Evolutionary conservation across 371 early-diverging fungal genomes (phyloP).

Genomic region (Mucor mucedo): DNA sequence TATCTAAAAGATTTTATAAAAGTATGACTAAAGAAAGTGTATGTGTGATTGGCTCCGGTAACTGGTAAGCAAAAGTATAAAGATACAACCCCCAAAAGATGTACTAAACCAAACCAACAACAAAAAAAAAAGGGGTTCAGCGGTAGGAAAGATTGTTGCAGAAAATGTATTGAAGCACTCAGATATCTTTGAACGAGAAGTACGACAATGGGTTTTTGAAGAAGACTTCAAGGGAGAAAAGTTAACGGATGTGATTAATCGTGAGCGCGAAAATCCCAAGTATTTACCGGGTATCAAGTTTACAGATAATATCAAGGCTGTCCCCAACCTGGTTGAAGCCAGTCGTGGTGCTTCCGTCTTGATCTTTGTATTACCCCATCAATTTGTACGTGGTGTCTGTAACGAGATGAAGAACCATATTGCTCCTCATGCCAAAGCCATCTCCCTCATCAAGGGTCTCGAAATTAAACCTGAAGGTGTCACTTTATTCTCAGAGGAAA

Average conservation of each 20-base stretch:
- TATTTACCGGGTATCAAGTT: constrained; percentile 94
- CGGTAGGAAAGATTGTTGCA: constrained; percentile 94
- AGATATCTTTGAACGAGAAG: constrained; percentile 74
- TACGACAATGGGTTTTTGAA: constrained; percentile 96
- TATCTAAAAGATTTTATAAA: constrained; percentile 13
- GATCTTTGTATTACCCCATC: constrained; percentile 97
- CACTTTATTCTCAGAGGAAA: constrained; percentile 86
- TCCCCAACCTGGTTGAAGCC: constrained; percentile 79
- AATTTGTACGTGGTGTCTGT: constrained; percentile 90
- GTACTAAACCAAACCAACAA: not conserved
- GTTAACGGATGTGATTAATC: constrained; percentile 94
- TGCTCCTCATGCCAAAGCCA: constrained; percentile 76
- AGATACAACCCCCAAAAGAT: too few relatives aligned
- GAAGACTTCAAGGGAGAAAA: constrained; percentile 84
- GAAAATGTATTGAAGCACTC: constrained; percentile 74
- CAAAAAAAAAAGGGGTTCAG: constrained; percentile 83
- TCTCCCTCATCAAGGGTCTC: constrained; percentile 96
- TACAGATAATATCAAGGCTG: constrained; percentile 87
- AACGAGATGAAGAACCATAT: constrained; percentile 74
- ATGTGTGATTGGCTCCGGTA: constrained; percentile 92
- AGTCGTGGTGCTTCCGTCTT: constrained; percentile 86
- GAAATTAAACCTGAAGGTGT: constrained; percentile 79
- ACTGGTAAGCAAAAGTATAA: constrained; percentile 72
- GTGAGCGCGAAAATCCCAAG: constrained; percentile 92
- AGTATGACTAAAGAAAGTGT: constrained; percentile 70